phyloP scores from a whole-genome alignment of 176 grass and related monocot species.

The Secale cereale region DNA sequence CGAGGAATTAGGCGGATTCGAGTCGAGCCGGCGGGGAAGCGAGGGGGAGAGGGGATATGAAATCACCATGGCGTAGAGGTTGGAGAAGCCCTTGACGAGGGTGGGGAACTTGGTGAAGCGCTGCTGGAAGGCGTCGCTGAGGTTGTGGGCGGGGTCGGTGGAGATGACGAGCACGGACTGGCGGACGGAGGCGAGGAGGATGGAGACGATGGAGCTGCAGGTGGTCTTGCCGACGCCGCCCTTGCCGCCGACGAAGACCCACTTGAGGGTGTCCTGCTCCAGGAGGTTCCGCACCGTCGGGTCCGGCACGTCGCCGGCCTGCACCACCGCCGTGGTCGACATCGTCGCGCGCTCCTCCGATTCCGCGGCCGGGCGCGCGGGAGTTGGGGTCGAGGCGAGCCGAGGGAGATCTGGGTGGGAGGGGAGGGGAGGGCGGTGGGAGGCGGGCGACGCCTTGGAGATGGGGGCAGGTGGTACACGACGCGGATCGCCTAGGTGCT shows the following conservation, averaged over 20 bases:
- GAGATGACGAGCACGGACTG: slow-evolving; percentile 96
- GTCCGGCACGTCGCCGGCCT: slow-evolving; percentile 55
- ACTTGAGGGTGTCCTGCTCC: slow-evolving; percentile 91
- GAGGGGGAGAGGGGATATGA: background rate
- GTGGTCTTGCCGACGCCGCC: slow-evolving; percentile 99
- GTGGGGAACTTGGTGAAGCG: slow-evolving; percentile 99
- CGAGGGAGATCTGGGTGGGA: slow-evolving; percentile 5
- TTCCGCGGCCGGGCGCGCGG: background rate
- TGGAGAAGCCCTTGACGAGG: slow-evolving; percentile 90
- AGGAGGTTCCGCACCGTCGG: slow-evolving; percentile 82
- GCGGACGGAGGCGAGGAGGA: slow-evolving; percentile 80
- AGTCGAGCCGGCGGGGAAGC: background rate
- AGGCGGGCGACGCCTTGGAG: background rate
- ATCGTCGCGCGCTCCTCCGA: slow-evolving; percentile 21
- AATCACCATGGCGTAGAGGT: slow-evolving; percentile 96
- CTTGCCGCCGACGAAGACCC: slow-evolving; percentile 99
- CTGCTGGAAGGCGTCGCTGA: slow-evolving; percentile 99
- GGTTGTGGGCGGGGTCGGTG: slow-evolving; percentile 98
- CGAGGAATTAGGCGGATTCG: background rate
- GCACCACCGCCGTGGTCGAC: slow-evolving; percentile 32
- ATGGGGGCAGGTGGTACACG: background rate
- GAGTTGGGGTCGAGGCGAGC: background rate
- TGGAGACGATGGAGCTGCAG: slow-evolving; percentile 92
- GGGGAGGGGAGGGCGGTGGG: background rate
- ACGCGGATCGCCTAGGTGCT: slow-evolving; percentile 20